Percentiles rank a stretch among this genome's conserved stretches.
Evolutionary conservation across 169 alveolate genomes (phyloP).

Genomic region (Plasmodium billcollinsi): DNA sequence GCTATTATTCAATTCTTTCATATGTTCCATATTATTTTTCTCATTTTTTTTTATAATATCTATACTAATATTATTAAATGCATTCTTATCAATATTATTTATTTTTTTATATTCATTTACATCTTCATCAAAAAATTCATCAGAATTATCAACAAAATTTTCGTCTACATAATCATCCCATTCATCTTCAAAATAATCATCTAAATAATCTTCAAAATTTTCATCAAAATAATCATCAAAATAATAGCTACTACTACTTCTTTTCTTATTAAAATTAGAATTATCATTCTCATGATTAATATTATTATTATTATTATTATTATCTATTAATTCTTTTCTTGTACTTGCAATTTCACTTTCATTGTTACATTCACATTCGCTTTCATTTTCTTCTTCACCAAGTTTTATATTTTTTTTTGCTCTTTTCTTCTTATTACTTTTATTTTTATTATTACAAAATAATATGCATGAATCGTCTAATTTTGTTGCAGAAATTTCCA

Average conservation of each 20-base stretch:
- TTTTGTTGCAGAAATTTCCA: constrained; percentile 20
- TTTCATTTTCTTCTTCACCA: constrained; percentile 1
- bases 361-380: background rate
- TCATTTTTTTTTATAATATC: too few species aligned
- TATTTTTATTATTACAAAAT: constrained; percentile 15
- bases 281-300: background rate
- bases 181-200: too few species aligned
- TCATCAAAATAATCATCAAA: background rate
- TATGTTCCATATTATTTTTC: too few species aligned
- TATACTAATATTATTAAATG: too few species aligned
- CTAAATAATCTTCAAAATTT: too few species aligned
- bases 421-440: background rate
- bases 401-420: background rate
- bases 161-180: too few species aligned
- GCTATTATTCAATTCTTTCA: too few species aligned
- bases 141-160: too few species aligned
- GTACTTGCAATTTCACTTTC: background rate
- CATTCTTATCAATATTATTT: too few species aligned
- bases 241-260: background rate
- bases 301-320: background rate
- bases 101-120: too few species aligned
- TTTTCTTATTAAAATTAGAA: background rate
- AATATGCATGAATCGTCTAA: constrained; percentile 12
- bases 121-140: background rate
- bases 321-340: background rate